These are phyloP conservation scores for Boletellus ananiceps DNA, from an alignment of 768 basidiomycete species.

Conservation along the genomic window DNA sequence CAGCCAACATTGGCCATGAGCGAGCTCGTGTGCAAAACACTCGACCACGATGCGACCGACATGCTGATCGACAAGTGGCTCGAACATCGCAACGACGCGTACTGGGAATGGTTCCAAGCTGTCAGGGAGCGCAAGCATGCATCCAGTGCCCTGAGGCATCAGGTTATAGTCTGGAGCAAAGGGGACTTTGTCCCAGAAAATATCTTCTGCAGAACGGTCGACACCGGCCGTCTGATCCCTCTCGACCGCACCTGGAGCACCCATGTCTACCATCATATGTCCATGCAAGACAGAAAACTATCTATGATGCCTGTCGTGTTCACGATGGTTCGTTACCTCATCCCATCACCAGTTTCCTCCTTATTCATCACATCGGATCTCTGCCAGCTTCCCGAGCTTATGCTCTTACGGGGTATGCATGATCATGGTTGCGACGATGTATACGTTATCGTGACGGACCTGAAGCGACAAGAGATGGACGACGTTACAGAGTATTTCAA, in stretches of 20 bases:
- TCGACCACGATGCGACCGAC: constrained; percentile 73
- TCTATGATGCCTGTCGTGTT: constrained; percentile 80
- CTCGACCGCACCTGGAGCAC: constrained; percentile 81
- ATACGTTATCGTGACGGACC: constrained; percentile 73
- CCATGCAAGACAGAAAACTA: constrained; percentile 66
- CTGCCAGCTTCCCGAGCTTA: constrained; percentile 66
- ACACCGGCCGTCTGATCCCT: constrained; percentile 72
- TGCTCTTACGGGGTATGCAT: constrained; percentile 78
- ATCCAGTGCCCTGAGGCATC: constrained; percentile 47
- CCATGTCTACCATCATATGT: constrained; percentile 73
- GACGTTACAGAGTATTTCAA: constrained; percentile 77
- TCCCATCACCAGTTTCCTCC: neutral
- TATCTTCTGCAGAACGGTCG: constrained; percentile 73
- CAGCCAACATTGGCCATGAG: constrained; percentile 69
- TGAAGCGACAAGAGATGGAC: constrained; percentile 78
- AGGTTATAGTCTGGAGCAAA: constrained; percentile 50
- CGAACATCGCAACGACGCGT: constrained; percentile 70
- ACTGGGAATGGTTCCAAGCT: constrained; percentile 72
- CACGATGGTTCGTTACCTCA: constrained; percentile 54
- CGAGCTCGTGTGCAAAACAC: constrained; percentile 73
- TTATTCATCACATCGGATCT: neutral
- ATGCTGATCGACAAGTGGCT: constrained; percentile 83
- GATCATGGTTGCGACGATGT: constrained; percentile 76
- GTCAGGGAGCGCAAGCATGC: constrained; percentile 64
- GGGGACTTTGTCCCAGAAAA: constrained; percentile 77